Percentiles rank a stretch among this genome's conserved stretches.
Evolutionary conservation across 139 green algal species (phyloP).

Genomic region (Medakamo hakoo): DNA sequence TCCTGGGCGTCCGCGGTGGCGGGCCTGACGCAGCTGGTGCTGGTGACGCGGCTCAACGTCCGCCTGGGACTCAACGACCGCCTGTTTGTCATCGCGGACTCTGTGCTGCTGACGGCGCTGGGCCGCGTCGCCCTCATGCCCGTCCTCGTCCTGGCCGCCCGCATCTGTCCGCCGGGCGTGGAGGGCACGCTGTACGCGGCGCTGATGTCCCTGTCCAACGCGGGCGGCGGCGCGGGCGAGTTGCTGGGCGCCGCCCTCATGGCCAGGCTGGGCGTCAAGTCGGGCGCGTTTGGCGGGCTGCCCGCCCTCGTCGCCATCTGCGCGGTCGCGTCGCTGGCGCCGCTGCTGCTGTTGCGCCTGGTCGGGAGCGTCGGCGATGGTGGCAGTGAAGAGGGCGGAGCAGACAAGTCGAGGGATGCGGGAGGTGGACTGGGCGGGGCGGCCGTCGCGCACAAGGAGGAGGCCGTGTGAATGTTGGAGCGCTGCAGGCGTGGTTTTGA

Average conservation of each 20-base stretch:
- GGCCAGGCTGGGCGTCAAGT: background rate
- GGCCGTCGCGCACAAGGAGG: too few species aligned
- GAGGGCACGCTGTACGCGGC: constrained; percentile 82
- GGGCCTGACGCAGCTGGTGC: constrained; percentile 48
- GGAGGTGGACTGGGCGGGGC: too few species aligned
- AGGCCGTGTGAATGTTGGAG: too few species aligned
- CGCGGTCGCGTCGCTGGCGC: background rate
- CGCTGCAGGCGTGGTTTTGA: too few species aligned
- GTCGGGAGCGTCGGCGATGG: too few species aligned
- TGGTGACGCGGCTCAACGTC: constrained; percentile 33
- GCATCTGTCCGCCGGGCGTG: constrained; percentile 35
- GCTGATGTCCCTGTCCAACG: constrained; percentile 73
- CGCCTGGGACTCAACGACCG: constrained; percentile 46
- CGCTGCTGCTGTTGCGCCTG: background rate
- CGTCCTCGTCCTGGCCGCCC: constrained; percentile 67
- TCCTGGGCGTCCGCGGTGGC: constrained; percentile 5
- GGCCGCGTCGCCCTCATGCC: constrained; percentile 62
- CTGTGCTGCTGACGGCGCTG: constrained; percentile 62
- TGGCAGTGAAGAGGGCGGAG: too few species aligned
- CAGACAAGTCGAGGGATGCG: too few species aligned
- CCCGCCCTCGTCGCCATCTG: background rate
- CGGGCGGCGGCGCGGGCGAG: constrained; percentile 8
- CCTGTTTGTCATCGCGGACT: constrained; percentile 70
- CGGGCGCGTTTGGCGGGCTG: background rate
- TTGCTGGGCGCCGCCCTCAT: constrained; percentile 1